Evolutionary conservation across 2,329 filamentous ascomycete genomes (phyloP), one percentile per base, ranked within the genome.

Genomic region (Tolypocladium tropicale): DNA sequence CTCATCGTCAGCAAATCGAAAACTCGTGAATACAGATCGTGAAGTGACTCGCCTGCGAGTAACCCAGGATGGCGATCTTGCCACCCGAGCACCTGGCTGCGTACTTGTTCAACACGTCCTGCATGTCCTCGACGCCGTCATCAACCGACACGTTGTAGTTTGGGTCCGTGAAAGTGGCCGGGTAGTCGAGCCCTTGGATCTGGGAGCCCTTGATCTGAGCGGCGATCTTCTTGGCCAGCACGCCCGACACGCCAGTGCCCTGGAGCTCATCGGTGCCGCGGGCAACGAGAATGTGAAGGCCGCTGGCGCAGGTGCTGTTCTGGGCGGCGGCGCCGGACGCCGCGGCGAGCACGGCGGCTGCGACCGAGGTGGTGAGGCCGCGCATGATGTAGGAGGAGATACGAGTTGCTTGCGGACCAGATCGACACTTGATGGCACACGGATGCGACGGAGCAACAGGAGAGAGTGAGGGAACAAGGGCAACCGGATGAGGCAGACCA

Each of bases 31-130:
- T 4, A 18, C 18, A 3, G 0, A 46, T 0, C 12, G 2, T 18
- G n/a, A 33, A 5, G 2, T 9, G 11, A 53, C 63, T 32, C 57
- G 69, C 71, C 67, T 76, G 74, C 2, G 74, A 76, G 57, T 72
- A 76, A 1, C 73, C 74, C 49, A 76, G 52, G 33, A 76, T 59
- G 5, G 71, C 73, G 52, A 76, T 64, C 63, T 74, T 74, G 54
- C 64, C 65, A n/a, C 68, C 58, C 9, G 73, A 72, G 41, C 74
- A 76, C 5, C 62, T 62, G 33, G 62, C 52, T 59, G 62, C 60
- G 57, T 76, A 74, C 25, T 62, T 56, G 14, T 60, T 59, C 43
- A 76, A 57, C 52, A 63, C 61, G 32, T 62, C 48, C 21, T 64
- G 68, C 64, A 74, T 57, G 36, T 61, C 65, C 46, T 64, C 46